Evolutionary conservation across 805 yeast genomes (phyloP), one percentile per base, ranked within the genome.

Genomic region (Zygosaccharomyces gambellarensis): DNA sequence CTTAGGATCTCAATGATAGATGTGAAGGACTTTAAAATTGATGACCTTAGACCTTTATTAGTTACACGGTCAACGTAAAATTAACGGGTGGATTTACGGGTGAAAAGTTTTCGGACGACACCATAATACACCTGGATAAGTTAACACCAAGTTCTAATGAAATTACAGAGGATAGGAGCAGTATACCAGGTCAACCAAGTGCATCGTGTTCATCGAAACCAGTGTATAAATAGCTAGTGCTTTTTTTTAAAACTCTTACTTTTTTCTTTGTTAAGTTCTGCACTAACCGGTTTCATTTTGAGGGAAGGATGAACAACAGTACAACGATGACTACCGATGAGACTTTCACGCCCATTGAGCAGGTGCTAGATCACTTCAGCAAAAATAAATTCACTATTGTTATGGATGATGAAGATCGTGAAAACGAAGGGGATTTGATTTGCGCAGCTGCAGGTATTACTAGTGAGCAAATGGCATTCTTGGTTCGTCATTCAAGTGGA

Each of bases 341-440:
- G 14, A 45, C 47, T 6, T 63, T 65, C 43, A 52, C 56, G 11
- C 55, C 62, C 42, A 64, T 67, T 39, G 60, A 62, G 45, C 52
- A 64, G n/a, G 70, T 62, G 7, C 50, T 68, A 25, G 56, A 57
- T 31, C 62, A 60, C 36, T 68, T 68, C 58, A 60, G 59, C 46
- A 50, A 60, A 42, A 67, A 67, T 44, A 58, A 89, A 67, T 90
- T 92, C 62, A 75, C 94, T 43, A 80, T 94, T 42, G 99, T 94
- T n/a, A 86, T 94, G 87, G 99, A 94, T 68, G 97, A 94, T 64
- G 97, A 89, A 68, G 79, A 79, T 63, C 82, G 99, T 59, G 99
- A 94, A 69, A 94, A 94, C 68, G 99, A 94, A 71, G 99, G 99
- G 46, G 99, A 94, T 65, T 75, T 94, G 62, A 89, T 94, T 59